Percentiles rank a stretch among this genome's conserved stretches.
phyloP scores from a whole-genome alignment of 306 rosid species.

The Begonia masoniana region DNA sequence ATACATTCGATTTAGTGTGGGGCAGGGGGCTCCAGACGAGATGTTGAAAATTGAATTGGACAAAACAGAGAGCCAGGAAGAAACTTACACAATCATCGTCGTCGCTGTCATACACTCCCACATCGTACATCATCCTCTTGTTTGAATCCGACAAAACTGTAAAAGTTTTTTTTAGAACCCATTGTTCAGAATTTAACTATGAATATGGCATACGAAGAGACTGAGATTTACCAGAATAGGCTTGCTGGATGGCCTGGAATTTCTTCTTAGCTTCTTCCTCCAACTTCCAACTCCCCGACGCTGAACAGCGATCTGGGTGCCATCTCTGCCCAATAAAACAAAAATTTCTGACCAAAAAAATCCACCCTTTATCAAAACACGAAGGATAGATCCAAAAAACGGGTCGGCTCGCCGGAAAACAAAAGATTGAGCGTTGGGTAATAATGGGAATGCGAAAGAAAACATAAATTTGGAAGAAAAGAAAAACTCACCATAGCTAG shows the following conservation, averaged over 20 bases:
- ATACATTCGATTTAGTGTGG: too few species aligned
- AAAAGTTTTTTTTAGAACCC: too few species aligned
- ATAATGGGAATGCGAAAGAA: too few species aligned
- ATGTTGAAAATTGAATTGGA: too few species aligned
- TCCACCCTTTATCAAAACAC: too few species aligned
- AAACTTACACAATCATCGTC: constrained; percentile 35
- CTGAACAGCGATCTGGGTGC: constrained; percentile 99
- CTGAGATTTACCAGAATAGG: constrained; percentile 72
- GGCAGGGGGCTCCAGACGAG: too few species aligned
- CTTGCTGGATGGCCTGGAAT: constrained; percentile 77
- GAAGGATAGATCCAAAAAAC: too few species aligned
- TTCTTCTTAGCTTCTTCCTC: constrained; percentile 78
- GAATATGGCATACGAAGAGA: too few species aligned
- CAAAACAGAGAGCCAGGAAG: neutral
- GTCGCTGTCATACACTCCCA: constrained; percentile 79
- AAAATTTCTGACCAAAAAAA: constrained; percentile 2
- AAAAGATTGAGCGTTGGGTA: too few species aligned
- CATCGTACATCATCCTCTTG: constrained; percentile 82
- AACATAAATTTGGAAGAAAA: too few species aligned
- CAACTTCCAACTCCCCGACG: neutral
- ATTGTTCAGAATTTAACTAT: too few species aligned
- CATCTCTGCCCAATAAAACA: constrained; percentile 50
- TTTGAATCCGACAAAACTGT: constrained; percentile 75
- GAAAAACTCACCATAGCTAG: constrained; percentile 67
- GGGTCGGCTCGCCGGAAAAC: too few species aligned